Base-by-base conservation (phyloP, 2,329 filamentous ascomycete species). In the Botrytis aclada region DNA sequence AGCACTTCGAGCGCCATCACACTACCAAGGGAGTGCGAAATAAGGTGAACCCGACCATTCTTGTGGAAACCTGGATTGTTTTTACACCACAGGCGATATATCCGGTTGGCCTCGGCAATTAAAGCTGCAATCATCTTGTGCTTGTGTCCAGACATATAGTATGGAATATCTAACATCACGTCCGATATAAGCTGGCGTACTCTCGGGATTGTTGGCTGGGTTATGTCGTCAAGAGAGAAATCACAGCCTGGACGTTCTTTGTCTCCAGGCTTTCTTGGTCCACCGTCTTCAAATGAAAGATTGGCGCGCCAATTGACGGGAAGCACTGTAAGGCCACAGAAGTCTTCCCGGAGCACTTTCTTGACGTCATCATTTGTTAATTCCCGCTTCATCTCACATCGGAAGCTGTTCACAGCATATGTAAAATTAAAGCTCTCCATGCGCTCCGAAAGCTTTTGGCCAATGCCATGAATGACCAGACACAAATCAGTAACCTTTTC, bases 381-480 rank as follows among this genome's bases (percentile, higher is more conserved):
- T 80, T 99, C 95, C 67, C 95, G 85, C 77, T 97, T 97, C 72
- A 98, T 88, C 32, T 93, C 90, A 74, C 95, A 88, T 20, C 96
- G 90, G 77, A 99, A 96, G 0, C 91, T 89, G 79, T 97, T 98
- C 80, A 98, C 95, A 8, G 94, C 93, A 81, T 98, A 95, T 0
- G 96, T 99, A 79, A 99, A 99, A 81, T 98, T 94, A 78, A 95
- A 99, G 78, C 94, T 97, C 82, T 98, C 95, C 74, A 98, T 93
- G 20, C 95, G 88, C 81, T 99, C 94, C 0, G 95, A 97, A 67
- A 98, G 87, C 81, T 99, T 98, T 81, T 99, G 96, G 0, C 96
- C 96, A 76, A 99, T 98, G 2, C 96, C 96, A 79, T 99, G 96
- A 61, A 96, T 93, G 16, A 98, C 93, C 7, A 99, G 86, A 2